A percentile compares a stretch with the other conserved stretches of the same genome.
phyloP scores from a whole-genome alignment of 805 yeast genomes.

The Maudiozyma pseudohumilis region DNA sequence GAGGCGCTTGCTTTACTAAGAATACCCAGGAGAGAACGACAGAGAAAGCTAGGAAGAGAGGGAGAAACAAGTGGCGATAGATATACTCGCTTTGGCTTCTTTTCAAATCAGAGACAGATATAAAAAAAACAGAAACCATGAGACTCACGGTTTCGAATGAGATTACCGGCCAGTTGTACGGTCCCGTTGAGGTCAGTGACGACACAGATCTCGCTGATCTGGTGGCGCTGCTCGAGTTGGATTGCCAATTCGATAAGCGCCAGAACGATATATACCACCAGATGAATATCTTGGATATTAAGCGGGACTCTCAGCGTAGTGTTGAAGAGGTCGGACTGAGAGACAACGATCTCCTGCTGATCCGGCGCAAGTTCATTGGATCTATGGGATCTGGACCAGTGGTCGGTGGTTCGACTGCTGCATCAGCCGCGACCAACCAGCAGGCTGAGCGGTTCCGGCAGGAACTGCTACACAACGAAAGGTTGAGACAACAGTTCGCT shows the following conservation, averaged over 20 bases:
- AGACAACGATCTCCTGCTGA: constrained; percentile 52
- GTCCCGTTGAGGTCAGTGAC: constrained; percentile 50
- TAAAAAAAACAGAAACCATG: too few relatives aligned
- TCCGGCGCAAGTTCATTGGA: constrained; percentile 20
- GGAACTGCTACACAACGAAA: constrained; percentile 37
- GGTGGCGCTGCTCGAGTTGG: constrained; percentile 63
- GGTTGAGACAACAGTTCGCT: constrained; percentile 29
- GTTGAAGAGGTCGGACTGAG: constrained; percentile 39
- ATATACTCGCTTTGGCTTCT: too few relatives aligned
- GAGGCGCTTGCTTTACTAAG: too few relatives aligned
- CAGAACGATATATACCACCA: constrained; percentile 43
- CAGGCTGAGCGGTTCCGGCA: constrained; percentile 41
- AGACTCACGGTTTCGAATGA: constrained; percentile 42
- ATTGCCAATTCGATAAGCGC: constrained; percentile 42
- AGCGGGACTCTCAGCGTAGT: constrained; percentile 23
- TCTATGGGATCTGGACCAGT: too few relatives aligned
- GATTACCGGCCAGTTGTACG: constrained; percentile 38
- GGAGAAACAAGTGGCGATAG: too few relatives aligned
- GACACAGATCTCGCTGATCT: constrained; percentile 60
- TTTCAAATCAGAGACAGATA: too few relatives aligned
- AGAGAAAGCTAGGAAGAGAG: too few relatives aligned
- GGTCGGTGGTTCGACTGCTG: too few relatives aligned
- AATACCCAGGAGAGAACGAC: too few relatives aligned
- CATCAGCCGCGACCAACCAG: too few relatives aligned
- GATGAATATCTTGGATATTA: constrained; percentile 31